Conservation (phyloP, 2,329 filamentous ascomycete species). For the Hymenoscyphus repandus region DNA sequence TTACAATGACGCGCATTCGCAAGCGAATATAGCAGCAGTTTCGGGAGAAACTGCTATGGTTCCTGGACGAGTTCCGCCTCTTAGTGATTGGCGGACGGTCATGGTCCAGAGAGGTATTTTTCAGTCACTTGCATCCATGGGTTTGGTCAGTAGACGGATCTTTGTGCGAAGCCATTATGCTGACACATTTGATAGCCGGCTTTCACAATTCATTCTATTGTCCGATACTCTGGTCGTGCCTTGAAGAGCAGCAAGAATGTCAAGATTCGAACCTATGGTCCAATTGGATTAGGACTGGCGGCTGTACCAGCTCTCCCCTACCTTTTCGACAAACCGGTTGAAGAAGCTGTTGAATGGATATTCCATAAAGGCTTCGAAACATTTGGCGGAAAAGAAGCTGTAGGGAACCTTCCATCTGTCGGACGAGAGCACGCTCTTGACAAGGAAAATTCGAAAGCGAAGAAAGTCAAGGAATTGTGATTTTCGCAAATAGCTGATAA, state of each 20-base stretch:
- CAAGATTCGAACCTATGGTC: conserved; percentile 74
- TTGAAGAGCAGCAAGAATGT: conserved; percentile 77
- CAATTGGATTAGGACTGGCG: conserved; percentile 76
- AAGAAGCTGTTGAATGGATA: conserved; percentile 82
- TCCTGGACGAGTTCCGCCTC: conserved; percentile 54
- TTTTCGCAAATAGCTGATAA: not conserved
- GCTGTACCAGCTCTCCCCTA: conserved; percentile 79
- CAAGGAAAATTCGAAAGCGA: conserved; percentile 16
- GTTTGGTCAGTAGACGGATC: conserved; percentile 59
- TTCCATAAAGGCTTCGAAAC: conserved; percentile 79
- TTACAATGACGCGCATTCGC: conserved; percentile 29
- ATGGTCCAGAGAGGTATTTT: conserved; percentile 90
- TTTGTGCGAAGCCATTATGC: conserved; percentile 9
- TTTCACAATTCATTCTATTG: conserved; percentile 54
- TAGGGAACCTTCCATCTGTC: conserved; percentile 49
- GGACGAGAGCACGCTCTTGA: conserved; percentile 46
- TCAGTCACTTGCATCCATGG: conserved; percentile 89
- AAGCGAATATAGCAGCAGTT: conserved; percentile 9
- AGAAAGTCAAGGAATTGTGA: conserved; percentile 21
- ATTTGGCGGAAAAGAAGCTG: conserved; percentile 58
- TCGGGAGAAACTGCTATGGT: conserved; percentile 12
- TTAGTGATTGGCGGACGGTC: conserved; percentile 86
- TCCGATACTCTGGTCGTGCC: conserved; percentile 81
- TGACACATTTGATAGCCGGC: conserved; percentile 6
- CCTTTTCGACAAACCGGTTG: conserved; percentile 88